Base-by-base conservation (phyloP, 495 filamentous ascomycete species). In the Aspergillus olivimuriae region DNA sequence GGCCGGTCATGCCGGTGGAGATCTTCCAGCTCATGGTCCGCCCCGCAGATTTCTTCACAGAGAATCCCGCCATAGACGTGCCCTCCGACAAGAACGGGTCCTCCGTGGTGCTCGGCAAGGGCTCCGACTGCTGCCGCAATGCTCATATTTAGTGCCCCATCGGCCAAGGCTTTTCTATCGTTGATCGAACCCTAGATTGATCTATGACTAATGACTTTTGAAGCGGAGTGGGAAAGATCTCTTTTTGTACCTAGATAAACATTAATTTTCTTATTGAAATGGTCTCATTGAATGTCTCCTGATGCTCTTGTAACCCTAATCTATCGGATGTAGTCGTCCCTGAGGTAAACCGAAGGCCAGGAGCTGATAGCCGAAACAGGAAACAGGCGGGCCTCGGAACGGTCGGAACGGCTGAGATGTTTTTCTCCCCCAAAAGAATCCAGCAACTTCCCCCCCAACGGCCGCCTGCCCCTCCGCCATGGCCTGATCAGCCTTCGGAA, bases 41-140 rank as follows among this genome's bases (percentile, higher is more conserved):
- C 44, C 85, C 84, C 0, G 74, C 74, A 14, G 84, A 87, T 47
- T 89, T 90, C 68, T 90, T 90, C 60, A 76, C 77, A 5, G 72
- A 67, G 52, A 90, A 89, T 44, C 85, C 85, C 0, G 80, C 83
- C 9, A 45, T 88, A 26, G 85, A 90, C 62, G 85, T 89, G 19
- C 77, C 83, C 15, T 81, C 67, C 0, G 67, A 47, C 26, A 72
- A 73, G 60, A 82, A 83, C 51, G 55, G 58, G 36, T 62, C 74
- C 10, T 78, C 73, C 10, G 59, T 74, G 15, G 57, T 81, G 5
- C 67, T 70, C n/a, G 41, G 48, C 7, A 26, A 28, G 24, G 8
- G 15, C 21, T 44, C 45, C 1, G 49, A 56, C 14, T 56, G 53
- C 34, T 68, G 64, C 41, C 62, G 60, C 0, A 55, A 54, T 20